A percentile compares a stretch with the other conserved stretches of the same genome.
Evolutionary conservation across 1,284 basidiomycete genomes (phyloP).

Genomic region (Amylostereum areolatum): DNA sequence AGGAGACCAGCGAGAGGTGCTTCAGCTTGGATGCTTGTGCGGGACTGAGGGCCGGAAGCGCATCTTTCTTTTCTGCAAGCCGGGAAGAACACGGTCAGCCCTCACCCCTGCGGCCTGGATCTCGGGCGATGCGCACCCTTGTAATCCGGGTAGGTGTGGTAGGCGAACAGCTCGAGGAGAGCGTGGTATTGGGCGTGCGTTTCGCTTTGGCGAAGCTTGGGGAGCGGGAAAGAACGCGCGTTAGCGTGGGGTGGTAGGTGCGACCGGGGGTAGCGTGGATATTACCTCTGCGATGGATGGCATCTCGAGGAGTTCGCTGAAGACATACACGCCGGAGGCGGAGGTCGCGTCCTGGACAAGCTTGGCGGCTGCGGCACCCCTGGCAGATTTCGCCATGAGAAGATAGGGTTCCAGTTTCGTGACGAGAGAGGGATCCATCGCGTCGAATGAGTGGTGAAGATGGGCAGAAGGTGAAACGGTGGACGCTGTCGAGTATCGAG

Average conservation of each 20-base stretch:
- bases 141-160: constrained; percentile 82
- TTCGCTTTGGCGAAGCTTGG: constrained; percentile 33
- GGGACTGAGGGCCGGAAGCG: constrained; percentile 61
- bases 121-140: constrained; percentile 29
- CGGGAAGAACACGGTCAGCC: background rate
- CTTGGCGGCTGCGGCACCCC: constrained; percentile 88
- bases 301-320: constrained; percentile 80
- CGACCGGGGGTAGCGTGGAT: background rate
- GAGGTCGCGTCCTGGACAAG: constrained; percentile 82
- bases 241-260: background rate
- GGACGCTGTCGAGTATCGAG: background rate
- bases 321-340: constrained; percentile 86
- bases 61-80: constrained; percentile 54
- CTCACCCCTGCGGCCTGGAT: constrained; percentile 10
- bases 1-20: constrained; percentile 84
- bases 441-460: background rate
- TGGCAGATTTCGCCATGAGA: constrained; percentile 84
- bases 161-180: constrained; percentile 83
- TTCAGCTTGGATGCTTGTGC: constrained; percentile 83
- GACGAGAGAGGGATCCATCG: constrained; percentile 20
- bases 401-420: constrained; percentile 82
- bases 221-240: background rate
- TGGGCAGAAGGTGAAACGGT: background rate
- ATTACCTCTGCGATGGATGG: constrained; percentile 79
- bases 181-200: constrained; percentile 54